Conservation (phyloP, 306 rosid species). For the Gastrolobium bilobum region DNA sequence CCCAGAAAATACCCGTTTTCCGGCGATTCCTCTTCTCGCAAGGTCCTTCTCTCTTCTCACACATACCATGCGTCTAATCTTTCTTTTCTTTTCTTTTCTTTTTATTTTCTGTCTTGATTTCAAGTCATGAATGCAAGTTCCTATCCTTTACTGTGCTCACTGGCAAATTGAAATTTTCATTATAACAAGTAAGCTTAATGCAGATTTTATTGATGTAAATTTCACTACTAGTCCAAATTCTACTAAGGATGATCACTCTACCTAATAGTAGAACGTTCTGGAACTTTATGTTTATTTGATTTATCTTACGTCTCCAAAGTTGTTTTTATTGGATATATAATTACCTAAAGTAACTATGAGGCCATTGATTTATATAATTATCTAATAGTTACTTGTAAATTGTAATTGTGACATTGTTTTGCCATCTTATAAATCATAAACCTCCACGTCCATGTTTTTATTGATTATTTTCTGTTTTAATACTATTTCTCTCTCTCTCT, state of each 20-base stretch:
- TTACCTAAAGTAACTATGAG: neutral
- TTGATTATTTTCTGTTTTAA: neutral
- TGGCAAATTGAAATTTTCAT: neutral
- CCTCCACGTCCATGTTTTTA: no score
- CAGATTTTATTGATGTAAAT: neutral
- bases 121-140: neutral
- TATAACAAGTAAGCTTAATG: slow-evolving; percentile 1
- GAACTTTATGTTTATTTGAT: slow-evolving; percentile 7
- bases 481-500: no score
- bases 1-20: slow-evolving; percentile 42
- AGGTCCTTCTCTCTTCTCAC: slow-evolving; percentile 18
- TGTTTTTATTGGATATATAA: neutral
- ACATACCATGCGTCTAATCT: no score
- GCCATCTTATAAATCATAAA: neutral
- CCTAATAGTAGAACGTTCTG: slow-evolving; percentile 7
- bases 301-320: neutral
- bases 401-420: neutral
- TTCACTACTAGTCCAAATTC: slow-evolving; percentile 7
- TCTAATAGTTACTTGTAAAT: slow-evolving; percentile 3
- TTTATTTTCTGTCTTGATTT: neutral
- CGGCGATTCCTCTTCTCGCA: slow-evolving; percentile 52
- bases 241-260: neutral
- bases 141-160: neutral
- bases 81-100: neutral
- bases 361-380: neutral